Base-by-base conservation (phyloP, 805 yeast genomes). In the Komagataella pseudopastoris region DNA sequence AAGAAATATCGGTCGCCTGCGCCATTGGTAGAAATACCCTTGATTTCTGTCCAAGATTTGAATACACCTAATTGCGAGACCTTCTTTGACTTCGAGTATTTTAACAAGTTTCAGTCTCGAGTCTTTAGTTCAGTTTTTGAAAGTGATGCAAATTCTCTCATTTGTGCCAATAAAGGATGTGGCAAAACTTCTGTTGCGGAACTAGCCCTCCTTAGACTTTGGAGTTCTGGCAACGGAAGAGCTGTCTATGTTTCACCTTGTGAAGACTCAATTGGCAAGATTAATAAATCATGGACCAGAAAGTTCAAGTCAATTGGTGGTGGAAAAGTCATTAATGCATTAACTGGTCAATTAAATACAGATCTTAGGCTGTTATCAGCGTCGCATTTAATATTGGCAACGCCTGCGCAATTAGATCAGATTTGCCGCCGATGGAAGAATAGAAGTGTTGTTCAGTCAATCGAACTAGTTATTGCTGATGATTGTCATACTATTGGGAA, bases 381-480 rank as follows among this genome's bases (percentile, higher is more conserved):
- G 30, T 76, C 80, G 52, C 91, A 89, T 61, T 63, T 91, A 50
- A 66, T 88, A 16, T 64, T 91, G 12, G 79, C 88, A 4, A 88
- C 97, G 0, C 96, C 96, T 0, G 71, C 68, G 20, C 91, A 87
- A 55, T 85, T 88, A 70, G 90, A 87, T 54, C 56, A 70, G 4
- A 59, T 89, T 0, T 78, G 95, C 0, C 76, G 91, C 54, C 72
- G 89, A 48, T 90, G 98, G 98, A 82, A 82, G 57, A 85, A 81
- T 56, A 72, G 95, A 52, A 80, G 77, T 56, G 80, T 80, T 55
- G 70, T 91, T 4, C 88, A 83, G 54, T 62, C 77, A 0, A 77
- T 91, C 30, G 88, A 80, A 48, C 62, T 88, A 36, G 59, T 88
- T 2, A 75, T 93, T 50, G 80, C 78, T 44, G 96, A 88, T 63